Percentiles rank a stretch among this genome's conserved stretches.
Evolutionary conservation across 768 basidiomycete genomes (phyloP).

Genomic region (Lentinula guzmanii): DNA sequence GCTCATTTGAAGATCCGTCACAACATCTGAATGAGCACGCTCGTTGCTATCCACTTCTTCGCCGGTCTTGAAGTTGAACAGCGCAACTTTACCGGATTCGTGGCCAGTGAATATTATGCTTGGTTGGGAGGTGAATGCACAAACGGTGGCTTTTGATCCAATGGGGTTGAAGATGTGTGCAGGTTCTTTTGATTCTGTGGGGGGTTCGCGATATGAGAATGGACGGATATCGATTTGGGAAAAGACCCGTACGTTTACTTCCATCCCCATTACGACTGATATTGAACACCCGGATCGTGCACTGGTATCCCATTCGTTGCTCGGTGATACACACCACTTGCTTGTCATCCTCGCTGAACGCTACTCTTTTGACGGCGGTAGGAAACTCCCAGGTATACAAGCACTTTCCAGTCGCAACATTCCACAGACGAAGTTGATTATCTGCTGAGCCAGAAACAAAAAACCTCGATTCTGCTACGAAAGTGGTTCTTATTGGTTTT

Average conservation of each 20-base stretch:
- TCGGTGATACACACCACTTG: slow-evolving; percentile 92
- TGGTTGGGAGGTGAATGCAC: slow-evolving; percentile 78
- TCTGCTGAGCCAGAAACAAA: slow-evolving; percentile 92
- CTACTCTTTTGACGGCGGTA: slow-evolving; percentile 94
- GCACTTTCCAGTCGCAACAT: slow-evolving; percentile 84
- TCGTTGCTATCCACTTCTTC: slow-evolving; percentile 82
- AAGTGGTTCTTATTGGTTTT: not conserved
- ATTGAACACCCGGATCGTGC: slow-evolving; percentile 85
- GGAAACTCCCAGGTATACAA: slow-evolving; percentile 97
- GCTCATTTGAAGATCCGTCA: slow-evolving; percentile 91
- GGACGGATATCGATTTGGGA: not conserved
- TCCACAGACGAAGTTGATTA: slow-evolving; percentile 89
- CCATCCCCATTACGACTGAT: slow-evolving; percentile 83
- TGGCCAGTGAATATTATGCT: slow-evolving; percentile 88
- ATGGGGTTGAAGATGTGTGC: slow-evolving; percentile 76
- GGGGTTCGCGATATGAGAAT: not conserved
- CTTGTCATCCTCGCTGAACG: slow-evolving; percentile 81
- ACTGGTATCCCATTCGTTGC: slow-evolving; percentile 91
- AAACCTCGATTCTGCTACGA: slow-evolving; percentile 72
- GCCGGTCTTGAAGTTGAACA: slow-evolving; percentile 85
- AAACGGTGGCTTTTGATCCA: slow-evolving; percentile 96
- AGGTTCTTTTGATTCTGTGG: slow-evolving; percentile 71
- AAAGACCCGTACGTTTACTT: slow-evolving; percentile 58
- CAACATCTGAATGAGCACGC: slow-evolving; percentile 77
- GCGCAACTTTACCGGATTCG: slow-evolving; percentile 90